A percentile compares a stretch with the other conserved stretches of the same genome.
Evolutionary conservation across 768 basidiomycete species (phyloP).

Genomic region (Leucocoprinus sp.): DNA sequence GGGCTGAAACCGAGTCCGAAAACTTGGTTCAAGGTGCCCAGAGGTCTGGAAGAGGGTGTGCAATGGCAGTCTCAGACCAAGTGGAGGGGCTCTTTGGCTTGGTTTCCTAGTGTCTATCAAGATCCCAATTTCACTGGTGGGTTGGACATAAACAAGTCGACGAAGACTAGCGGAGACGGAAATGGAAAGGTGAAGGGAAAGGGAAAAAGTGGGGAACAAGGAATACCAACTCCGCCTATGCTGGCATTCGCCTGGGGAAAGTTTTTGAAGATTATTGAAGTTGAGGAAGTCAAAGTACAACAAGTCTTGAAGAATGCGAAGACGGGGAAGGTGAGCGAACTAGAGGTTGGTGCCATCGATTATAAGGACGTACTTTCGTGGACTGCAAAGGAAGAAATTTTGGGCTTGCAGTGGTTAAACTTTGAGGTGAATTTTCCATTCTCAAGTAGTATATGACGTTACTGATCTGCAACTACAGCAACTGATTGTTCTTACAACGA

Average conservation of each 20-base stretch:
- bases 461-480: constrained; percentile 37
- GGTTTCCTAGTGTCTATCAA: constrained; percentile 63
- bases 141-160: background rate
- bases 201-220: constrained; percentile 8
- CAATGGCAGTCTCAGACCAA: constrained; percentile 34
- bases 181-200: constrained; percentile 14
- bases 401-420: constrained; percentile 85
- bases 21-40: constrained; percentile 81
- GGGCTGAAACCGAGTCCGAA: constrained; percentile 86
- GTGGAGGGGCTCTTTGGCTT: constrained; percentile 62
- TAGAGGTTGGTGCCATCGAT: constrained; percentile 58
- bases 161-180: constrained; percentile 15
- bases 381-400: constrained; percentile 51
- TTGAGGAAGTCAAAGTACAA: constrained; percentile 51
- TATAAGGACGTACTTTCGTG: constrained; percentile 56
- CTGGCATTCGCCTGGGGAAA: constrained; percentile 85
- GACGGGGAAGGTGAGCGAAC: constrained; percentile 48
- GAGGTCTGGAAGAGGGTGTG: constrained; percentile 39
- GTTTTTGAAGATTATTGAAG: constrained; percentile 52
- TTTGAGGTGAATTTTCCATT: constrained; percentile 55
- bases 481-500: constrained; percentile 52
- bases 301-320: constrained; percentile 43
- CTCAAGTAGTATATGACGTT: background rate
- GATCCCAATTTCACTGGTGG: constrained; percentile 12
- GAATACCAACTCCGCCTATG: constrained; percentile 41